phyloP scores from a whole-genome alignment of 163 green algal genomes.

The Volvox carteri region DNA sequence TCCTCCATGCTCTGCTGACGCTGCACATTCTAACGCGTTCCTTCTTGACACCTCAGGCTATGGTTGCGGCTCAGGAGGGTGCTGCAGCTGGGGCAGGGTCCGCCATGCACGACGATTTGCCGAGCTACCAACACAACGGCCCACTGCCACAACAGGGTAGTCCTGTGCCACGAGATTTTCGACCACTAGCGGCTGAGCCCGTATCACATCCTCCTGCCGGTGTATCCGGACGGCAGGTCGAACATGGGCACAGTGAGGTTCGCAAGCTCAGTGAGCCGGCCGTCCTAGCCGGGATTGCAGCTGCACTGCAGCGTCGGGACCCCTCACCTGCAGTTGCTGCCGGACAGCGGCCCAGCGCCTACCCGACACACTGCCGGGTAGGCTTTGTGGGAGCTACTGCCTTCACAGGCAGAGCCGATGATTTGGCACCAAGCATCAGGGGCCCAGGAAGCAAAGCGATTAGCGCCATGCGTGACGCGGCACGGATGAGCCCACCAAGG shows the following conservation, averaged over 20 bases:
- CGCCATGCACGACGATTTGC: not conserved
- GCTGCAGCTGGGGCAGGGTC: not conserved
- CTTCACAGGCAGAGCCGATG: not conserved
- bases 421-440: not conserved
- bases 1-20: too few species aligned
- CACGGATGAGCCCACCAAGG: not conserved
- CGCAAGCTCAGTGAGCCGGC: not conserved
- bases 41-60: not conserved
- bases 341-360: not conserved
- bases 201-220: not conserved
- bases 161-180: not conserved
- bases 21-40: too few species aligned
- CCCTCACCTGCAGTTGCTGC: not conserved
- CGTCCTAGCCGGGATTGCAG: conserved; percentile 3
- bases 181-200: not conserved
- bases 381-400: not conserved
- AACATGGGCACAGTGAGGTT: not conserved
- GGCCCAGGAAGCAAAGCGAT: not conserved
- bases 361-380: not conserved
- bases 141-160: not conserved
- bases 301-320: not conserved
- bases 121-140: not conserved
- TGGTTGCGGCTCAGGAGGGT: conserved; percentile 5
- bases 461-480: not conserved
- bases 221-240: not conserved